phyloP scores from a whole-genome alignment of 2,329 filamentous ascomycete genomes.

The Spiromastix sp. region DNA sequence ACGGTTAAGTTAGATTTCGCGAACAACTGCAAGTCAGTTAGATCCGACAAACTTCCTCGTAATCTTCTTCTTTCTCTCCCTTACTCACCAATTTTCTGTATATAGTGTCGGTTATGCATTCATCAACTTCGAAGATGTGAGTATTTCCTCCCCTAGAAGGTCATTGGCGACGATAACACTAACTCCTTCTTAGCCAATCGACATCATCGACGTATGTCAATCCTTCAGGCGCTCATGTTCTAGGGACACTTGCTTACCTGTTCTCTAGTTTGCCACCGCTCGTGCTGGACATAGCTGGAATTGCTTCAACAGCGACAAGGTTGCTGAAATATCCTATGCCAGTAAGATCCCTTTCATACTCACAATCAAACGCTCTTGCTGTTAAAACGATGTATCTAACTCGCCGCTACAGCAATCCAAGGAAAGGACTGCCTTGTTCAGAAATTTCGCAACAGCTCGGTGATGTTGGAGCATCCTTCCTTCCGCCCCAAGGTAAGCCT shows the following conservation, averaged over 20 bases:
- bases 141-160: conserved; percentile 18
- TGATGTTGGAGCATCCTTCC: conserved; percentile 76
- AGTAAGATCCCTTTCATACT: conserved; percentile 49
- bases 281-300: conserved; percentile 67
- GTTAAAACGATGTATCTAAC: conserved; percentile 17
- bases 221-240: neutral
- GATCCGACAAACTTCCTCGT: neutral
- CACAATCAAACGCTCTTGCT: no score
- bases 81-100: conserved; percentile 2
- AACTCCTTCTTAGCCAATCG: conserved; percentile 47
- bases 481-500: conserved; percentile 69
- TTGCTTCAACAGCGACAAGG: conserved; percentile 72
- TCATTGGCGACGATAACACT: conserved; percentile 17
- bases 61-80: neutral
- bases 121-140: conserved; percentile 81
- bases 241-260: conserved; percentile 16
- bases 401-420: conserved; percentile 58
- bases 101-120: conserved; percentile 88
- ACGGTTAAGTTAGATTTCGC: conserved; percentile 49
- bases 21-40: conserved; percentile 68
- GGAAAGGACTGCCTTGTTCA: conserved; percentile 82
- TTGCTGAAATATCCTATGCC: conserved; percentile 89
- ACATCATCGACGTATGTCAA: conserved; percentile 57
- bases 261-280: conserved; percentile 56
- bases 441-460: conserved; percentile 93